phyloP scores from a whole-genome alignment of 2,329 filamentous ascomycete species.

The Alternaria burnsii region DNA sequence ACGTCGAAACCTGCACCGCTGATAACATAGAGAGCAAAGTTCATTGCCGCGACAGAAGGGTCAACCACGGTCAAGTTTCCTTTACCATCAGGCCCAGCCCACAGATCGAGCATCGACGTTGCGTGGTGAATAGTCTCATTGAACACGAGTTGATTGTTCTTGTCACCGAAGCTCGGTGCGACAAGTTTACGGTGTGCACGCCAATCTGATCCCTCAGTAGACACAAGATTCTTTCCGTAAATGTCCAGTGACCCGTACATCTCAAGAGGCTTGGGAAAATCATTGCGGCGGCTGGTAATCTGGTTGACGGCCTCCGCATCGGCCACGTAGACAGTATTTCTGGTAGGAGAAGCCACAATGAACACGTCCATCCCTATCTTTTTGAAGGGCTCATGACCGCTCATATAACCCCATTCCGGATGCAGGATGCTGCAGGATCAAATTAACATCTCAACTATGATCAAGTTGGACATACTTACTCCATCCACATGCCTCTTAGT shows the following conservation, averaged over 20 bases:
- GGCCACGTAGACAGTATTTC: conserved; percentile 64
- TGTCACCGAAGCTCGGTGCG: conserved; percentile 77
- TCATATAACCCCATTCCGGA: conserved; percentile 68
- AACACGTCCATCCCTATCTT: conserved; percentile 68
- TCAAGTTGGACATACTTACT: conserved; percentile 57
- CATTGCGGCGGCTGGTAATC: conserved; percentile 71
- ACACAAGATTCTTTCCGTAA: conserved; percentile 76
- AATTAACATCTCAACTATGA: conserved; percentile 7
- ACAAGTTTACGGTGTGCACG: conserved; percentile 76
- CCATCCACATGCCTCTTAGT: conserved; percentile 66
- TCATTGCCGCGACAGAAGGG: conserved; percentile 72
- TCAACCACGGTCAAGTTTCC: conserved; percentile 61
- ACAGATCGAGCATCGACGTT: conserved; percentile 41
- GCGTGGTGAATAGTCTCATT: conserved; percentile 70
- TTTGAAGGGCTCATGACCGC: conserved; percentile 66
- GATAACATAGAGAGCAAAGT: conserved; percentile 66
- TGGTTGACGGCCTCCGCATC: conserved; percentile 72
- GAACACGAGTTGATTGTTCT: conserved; percentile 74
- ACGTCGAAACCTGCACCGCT: conserved; percentile 76
- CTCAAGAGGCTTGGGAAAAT: conserved; percentile 74
- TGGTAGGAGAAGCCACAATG: conserved; percentile 67
- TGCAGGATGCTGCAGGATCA: conserved; percentile 57
- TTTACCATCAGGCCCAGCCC: conserved; percentile 37
- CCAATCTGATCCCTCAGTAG: conserved; percentile 74
- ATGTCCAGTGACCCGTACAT: conserved; percentile 68